Conservation (phyloP, 2,329 filamentous ascomycete genomes). For the Coniosporium tulheliwenetii region DNA sequence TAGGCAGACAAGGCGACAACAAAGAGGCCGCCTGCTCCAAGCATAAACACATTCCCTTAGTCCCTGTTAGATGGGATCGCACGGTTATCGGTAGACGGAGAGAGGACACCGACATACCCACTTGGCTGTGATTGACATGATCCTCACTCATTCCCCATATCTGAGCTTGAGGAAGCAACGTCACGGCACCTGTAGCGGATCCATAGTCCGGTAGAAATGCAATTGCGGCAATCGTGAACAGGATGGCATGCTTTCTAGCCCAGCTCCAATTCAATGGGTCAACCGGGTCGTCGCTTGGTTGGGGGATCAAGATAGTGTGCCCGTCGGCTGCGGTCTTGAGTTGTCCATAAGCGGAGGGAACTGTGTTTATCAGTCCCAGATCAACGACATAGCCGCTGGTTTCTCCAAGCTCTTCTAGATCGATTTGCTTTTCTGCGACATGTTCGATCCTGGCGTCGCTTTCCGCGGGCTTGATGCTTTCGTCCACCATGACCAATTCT, state of each 20-base stretch:
- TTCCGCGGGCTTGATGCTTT: too few species aligned
- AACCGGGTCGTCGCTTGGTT: constrained; percentile 15
- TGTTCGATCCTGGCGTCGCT: too few species aligned
- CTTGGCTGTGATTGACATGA: constrained; percentile 22
- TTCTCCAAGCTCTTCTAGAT: constrained; percentile 10
- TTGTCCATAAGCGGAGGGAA: too few species aligned
- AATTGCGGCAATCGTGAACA: constrained; percentile 21
- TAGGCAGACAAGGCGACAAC: constrained; percentile 25
- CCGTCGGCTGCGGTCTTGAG: constrained; percentile 2
- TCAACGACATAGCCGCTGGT: constrained; percentile 18
- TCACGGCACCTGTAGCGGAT: constrained; percentile 24
- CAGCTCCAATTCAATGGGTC: constrained; percentile 23
- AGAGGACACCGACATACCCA: constrained; percentile 2
- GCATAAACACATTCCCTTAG: constrained; percentile 25
- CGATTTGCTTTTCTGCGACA: constrained; percentile 1
- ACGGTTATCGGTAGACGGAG: too few species aligned
- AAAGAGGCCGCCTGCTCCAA: constrained; percentile 25
- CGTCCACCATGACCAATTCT: too few species aligned
- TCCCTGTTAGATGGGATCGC: too few species aligned
- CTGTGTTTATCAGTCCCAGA: constrained; percentile 11
- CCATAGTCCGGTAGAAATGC: constrained; percentile 27
- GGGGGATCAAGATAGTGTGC: constrained; percentile 2
- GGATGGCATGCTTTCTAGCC: constrained; percentile 17
- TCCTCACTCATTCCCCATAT: constrained; percentile 22
- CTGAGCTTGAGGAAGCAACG: constrained; percentile 20